phyloP scores from a whole-genome alignment of 345 rosid genomes.

The Pelargonium nanum region DNA sequence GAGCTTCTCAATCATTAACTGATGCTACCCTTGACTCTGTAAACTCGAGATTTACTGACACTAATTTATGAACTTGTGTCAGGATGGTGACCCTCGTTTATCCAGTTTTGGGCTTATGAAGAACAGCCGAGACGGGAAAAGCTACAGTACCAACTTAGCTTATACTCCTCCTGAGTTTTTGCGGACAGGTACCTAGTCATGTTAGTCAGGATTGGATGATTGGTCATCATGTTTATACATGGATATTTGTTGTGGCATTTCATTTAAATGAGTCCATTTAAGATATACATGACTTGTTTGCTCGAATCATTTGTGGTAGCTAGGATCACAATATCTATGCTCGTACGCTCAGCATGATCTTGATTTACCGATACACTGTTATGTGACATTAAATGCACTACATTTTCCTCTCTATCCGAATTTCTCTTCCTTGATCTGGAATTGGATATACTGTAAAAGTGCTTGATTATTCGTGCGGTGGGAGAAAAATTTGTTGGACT shows the following conservation, averaged over 20 bases:
- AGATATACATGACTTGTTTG: no score
- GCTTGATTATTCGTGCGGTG: no score
- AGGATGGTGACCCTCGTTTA: slow-evolving; percentile 82
- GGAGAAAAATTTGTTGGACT: no score
- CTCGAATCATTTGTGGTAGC: no score
- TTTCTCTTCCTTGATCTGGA: not conserved
- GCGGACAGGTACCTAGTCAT: slow-evolving; percentile 48
- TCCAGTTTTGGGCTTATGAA: slow-evolving; percentile 90
- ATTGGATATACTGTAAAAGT: no score
- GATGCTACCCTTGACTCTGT: not conserved
- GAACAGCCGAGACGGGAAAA: slow-evolving; percentile 81
- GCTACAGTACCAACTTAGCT: slow-evolving; percentile 90
- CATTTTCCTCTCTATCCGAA: not conserved
- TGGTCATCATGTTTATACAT: no score
- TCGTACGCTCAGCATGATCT: not conserved
- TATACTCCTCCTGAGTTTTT: slow-evolving; percentile 89
- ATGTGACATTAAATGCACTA: not conserved
- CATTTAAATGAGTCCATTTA: no score
- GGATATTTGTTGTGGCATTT: no score
- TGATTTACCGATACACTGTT: not conserved
- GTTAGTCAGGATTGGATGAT: not conserved
- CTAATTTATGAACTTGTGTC: slow-evolving; percentile 6
- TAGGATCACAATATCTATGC: not conserved
- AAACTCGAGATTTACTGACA: not conserved
- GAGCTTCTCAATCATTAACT: no score